A percentile compares a stretch with the other conserved stretches of the same genome.
These are phyloP conservation scores for Puccinia coronata DNA, from an alignment of 1,284 basidiomycete species.

Conservation along the genomic window DNA sequence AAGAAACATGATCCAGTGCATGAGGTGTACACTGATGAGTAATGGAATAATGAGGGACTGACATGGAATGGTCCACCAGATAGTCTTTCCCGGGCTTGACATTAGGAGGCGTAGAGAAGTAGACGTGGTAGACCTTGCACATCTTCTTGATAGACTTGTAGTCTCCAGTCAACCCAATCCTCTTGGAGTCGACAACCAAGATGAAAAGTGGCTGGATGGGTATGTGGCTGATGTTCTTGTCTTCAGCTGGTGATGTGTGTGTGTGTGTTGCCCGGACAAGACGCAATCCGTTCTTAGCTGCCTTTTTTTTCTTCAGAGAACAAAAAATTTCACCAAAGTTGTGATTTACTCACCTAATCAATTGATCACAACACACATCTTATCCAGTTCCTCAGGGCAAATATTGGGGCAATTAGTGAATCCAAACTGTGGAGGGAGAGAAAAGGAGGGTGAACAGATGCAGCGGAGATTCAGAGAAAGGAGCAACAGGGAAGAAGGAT, in stretches of 20 bases:
- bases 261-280: constrained; percentile 57
- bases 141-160: constrained; percentile 82
- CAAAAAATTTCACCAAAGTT: too few relatives aligned
- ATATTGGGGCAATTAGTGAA: constrained; percentile 99
- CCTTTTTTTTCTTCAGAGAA: too few relatives aligned
- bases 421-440: constrained; percentile 66
- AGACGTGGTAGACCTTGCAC: constrained; percentile 95
- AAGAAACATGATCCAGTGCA: background rate
- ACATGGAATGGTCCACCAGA: constrained; percentile 76
- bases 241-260: constrained; percentile 60
- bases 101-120: constrained; percentile 94
- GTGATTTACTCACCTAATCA: constrained; percentile 66
- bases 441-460: background rate
- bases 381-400: constrained; percentile 96
- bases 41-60: background rate
- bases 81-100: constrained; percentile 77
- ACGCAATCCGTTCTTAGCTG: background rate
- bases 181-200: constrained; percentile 88
- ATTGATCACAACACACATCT: constrained; percentile 81
- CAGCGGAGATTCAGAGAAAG: background rate
- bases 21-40: background rate
- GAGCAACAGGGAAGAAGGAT: background rate
- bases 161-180: constrained; percentile 82
- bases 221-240: constrained; percentile 60
- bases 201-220: constrained; percentile 80